Base-by-base conservation (phyloP, 2,329 filamentous ascomycete genomes). In the Pseudocercospora ulei region DNA sequence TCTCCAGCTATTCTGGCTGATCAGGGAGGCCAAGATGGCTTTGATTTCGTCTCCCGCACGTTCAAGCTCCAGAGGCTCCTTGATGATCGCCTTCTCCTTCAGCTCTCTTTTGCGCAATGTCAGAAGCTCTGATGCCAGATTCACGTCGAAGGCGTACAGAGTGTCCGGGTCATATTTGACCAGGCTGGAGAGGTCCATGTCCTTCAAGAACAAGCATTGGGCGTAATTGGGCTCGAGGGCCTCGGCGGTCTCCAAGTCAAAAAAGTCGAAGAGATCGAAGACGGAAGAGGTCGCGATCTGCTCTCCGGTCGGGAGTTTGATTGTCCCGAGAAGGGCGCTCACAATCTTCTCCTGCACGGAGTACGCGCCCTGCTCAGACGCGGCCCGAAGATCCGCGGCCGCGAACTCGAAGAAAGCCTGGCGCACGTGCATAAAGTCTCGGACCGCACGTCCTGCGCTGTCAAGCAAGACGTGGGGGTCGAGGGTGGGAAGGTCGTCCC, bases 201-300 rank as follows among this genome's bases (percentile, higher is more conserved):
- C 76, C 11, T 66, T 65, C 44, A 87, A 79, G 44, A 73, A 73
- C 25, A 67, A 63, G 12, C 82, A 46, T 16, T 44, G 39, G n/a
- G 41, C 30, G 9, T 64, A 3, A 77, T 75, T 37, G 16, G 53
- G 48, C 12, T 52, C 51, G 2, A 72, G 60, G 2, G 70, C 56
- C 41, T 61, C 59, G 1, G 64, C 61, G 24, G 78, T 67, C 31
- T 74, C 69, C 7, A 80, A 61, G 44, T 82, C 78, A 58, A 90
- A 73, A 54, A 96, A 96, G 62, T 98, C 90, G 53, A 93, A 90
- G 13, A 96, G 71, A 49, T 95, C 86, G 55, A 96, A 94, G 4
- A 96, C 73, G 3, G 82, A 86, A 1, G 80, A 72, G 41, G 85
- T 81, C 17, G 69, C 65, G 23, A 81, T 66, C 3, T 76, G 67